phyloP scores from a whole-genome alignment of 148 eudicot genomes.

The Vaccinium macrocarpon region DNA sequence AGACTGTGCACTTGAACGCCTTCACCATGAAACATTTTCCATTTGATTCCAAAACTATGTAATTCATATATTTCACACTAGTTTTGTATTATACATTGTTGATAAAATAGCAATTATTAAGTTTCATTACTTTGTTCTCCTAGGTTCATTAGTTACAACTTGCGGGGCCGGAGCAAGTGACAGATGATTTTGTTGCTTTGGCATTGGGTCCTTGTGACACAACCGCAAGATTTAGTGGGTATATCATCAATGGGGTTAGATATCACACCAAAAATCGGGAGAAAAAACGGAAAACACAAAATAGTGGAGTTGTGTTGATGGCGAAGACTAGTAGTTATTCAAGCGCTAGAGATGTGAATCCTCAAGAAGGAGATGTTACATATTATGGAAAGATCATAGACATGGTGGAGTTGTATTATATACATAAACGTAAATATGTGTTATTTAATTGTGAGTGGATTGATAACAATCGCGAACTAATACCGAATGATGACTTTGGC shows the following conservation, averaged over 20 bases:
- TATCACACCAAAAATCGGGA: too few species aligned
- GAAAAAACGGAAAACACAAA: not conserved
- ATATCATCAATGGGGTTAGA: not conserved
- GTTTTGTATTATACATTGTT: not conserved
- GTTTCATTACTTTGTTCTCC: too few species aligned
- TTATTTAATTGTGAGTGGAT: not conserved
- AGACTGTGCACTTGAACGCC: not conserved
- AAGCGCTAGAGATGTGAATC: not conserved
- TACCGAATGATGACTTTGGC: not conserved
- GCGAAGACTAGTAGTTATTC: not conserved
- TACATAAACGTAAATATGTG: not conserved
- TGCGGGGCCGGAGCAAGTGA: not conserved
- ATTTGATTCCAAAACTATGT: not conserved
- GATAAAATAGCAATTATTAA: too few species aligned
- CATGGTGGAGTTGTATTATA: not conserved
- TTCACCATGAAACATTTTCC: not conserved
- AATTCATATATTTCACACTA: not conserved
- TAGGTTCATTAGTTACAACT: not conserved
- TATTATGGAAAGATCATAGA: not conserved
- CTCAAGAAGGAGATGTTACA: not conserved
- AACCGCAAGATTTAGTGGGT: not conserved
- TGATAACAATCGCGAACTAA: not conserved
- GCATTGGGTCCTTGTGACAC: not conserved
- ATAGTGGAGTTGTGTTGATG: not conserved
- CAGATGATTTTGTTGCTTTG: not conserved